A percentile compares a stretch with the other conserved stretches of the same genome.
Evolutionary conservation across 441 rosid genomes (phyloP).

Genomic region (Euphorbia celastroides): DNA sequence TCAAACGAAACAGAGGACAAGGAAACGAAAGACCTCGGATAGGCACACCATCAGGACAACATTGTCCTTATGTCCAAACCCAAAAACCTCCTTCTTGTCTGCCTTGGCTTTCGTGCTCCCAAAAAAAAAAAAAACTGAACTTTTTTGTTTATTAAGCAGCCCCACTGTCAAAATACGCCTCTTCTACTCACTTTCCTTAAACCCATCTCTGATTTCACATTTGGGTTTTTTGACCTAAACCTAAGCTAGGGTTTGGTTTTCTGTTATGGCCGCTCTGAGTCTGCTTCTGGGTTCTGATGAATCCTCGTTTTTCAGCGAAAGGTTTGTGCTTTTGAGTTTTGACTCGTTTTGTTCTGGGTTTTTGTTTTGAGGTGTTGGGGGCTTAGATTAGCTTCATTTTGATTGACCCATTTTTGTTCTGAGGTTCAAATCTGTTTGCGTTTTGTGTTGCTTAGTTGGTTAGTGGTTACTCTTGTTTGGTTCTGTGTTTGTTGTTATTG

Average conservation of each 20-base stretch:
- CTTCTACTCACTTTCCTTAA: slow-evolving; percentile 14
- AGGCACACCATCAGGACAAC: neutral
- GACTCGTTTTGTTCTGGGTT: neutral
- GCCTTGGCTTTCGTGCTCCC: slow-evolving; percentile 24
- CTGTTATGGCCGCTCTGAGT: slow-evolving; percentile 21
- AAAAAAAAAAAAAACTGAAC: neutral
- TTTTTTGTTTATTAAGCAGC: neutral
- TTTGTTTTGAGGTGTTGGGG: neutral
- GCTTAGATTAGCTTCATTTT: neutral
- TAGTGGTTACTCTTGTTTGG: too few species aligned
- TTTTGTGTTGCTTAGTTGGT: neutral
- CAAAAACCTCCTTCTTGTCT: slow-evolving; percentile 8
- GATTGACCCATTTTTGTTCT: neutral
- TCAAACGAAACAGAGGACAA: slow-evolving; percentile 22
- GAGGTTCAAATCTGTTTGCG: neutral
- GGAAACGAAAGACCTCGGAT: neutral
- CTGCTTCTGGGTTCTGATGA: slow-evolving; percentile 16
- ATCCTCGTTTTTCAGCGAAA: slow-evolving; percentile 20
- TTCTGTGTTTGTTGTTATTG: too few species aligned
- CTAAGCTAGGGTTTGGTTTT: slow-evolving; percentile 24
- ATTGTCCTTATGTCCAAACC: neutral
- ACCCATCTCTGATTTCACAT: neutral
- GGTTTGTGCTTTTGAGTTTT: slow-evolving; percentile 24
- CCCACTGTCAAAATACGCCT: slow-evolving; percentile 5
- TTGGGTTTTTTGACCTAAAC: neutral